phyloP scores from a whole-genome alignment of 768 basidiomycete genomes.

The Boletellus ananiceps region DNA sequence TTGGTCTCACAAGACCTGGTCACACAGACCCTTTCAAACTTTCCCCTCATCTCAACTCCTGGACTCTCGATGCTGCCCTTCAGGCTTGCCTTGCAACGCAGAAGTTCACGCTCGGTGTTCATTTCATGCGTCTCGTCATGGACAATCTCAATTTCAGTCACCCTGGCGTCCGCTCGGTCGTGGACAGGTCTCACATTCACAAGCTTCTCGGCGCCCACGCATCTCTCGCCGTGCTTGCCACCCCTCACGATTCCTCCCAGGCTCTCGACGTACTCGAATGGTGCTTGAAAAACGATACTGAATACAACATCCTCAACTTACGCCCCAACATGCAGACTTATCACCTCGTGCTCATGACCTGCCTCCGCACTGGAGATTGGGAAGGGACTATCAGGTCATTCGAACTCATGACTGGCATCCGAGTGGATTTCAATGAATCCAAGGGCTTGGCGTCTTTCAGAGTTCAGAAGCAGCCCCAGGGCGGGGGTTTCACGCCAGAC shows the following conservation, averaged over 20 bases:
- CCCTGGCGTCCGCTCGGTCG: conserved; percentile 30
- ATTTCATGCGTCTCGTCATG: conserved; percentile 60
- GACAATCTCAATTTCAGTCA: conserved; percentile 29
- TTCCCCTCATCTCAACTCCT: conserved; percentile 39
- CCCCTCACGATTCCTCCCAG: conserved; percentile 38
- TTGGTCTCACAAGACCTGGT: conserved; percentile 51
- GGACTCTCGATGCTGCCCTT: conserved; percentile 52
- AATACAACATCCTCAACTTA: conserved; percentile 40
- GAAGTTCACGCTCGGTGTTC: conserved; percentile 44
- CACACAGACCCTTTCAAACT: conserved; percentile 37
- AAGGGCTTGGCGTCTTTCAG: conserved; percentile 39
- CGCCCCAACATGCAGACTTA: conserved; percentile 41
- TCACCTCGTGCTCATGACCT: conserved; percentile 57
- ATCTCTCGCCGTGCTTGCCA: conserved; percentile 36
- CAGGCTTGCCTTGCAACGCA: conserved; percentile 48
- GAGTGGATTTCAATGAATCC: conserved; percentile 35
- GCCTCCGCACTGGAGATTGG: conserved; percentile 66
- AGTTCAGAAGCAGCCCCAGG: conserved; percentile 39
- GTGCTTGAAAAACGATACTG: conserved; percentile 57
- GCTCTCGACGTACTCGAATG: conserved; percentile 61
- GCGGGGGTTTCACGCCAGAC: conserved; percentile 44
- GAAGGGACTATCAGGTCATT: conserved; percentile 50
- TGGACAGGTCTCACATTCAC: conserved; percentile 56
- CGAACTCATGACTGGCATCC: conserved; percentile 71
- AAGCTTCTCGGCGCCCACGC: conserved; percentile 54